Percentiles rank a stretch among this genome's conserved stretches.
phyloP scores from a whole-genome alignment of 495 filamentous ascomycete species.

The Neurospora tetrasperma region DNA sequence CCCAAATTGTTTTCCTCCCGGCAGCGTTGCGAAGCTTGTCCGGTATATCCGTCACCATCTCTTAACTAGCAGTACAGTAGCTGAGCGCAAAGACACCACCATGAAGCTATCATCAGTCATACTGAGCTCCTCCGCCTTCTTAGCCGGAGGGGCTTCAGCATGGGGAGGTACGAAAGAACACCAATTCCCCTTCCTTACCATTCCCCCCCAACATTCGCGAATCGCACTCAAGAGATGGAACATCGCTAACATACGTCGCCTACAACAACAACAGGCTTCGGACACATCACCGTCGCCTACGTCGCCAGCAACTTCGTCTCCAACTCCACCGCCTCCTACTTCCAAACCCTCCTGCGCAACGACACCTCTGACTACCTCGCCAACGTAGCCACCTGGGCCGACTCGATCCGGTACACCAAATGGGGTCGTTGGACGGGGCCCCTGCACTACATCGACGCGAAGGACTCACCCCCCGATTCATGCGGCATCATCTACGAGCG shows the following conservation, averaged over 20 bases:
- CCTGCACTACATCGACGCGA: slow-evolving; percentile 64
- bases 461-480: slow-evolving; percentile 48
- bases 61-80: background rate
- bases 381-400: slow-evolving; percentile 53
- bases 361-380: slow-evolving; percentile 45
- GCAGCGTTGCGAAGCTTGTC: background rate
- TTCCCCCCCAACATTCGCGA: background rate
- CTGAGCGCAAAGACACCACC: background rate
- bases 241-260: background rate
- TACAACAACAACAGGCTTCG: slow-evolving; percentile 31
- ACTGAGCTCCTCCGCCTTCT: slow-evolving; percentile 9
- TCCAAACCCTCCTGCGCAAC: slow-evolving; percentile 35
- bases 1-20: background rate
- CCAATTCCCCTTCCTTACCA: background rate
- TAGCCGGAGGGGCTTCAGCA: slow-evolving; percentile 10
- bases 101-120: slow-evolving; percentile 21
- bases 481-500: slow-evolving; percentile 51
- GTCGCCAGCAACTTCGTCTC: slow-evolving; percentile 37
- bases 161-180: slow-evolving; percentile 20
- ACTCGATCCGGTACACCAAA: slow-evolving; percentile 49
- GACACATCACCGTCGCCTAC: slow-evolving; percentile 52
- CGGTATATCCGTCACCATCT: background rate
- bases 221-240: background rate
- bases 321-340: slow-evolving; percentile 27
- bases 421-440: slow-evolving; percentile 45